A percentile compares a stretch with the other conserved stretches of the same genome.
Evolutionary conservation across 306 rosid species (phyloP).

Genomic region (Begonia masoniana): DNA sequence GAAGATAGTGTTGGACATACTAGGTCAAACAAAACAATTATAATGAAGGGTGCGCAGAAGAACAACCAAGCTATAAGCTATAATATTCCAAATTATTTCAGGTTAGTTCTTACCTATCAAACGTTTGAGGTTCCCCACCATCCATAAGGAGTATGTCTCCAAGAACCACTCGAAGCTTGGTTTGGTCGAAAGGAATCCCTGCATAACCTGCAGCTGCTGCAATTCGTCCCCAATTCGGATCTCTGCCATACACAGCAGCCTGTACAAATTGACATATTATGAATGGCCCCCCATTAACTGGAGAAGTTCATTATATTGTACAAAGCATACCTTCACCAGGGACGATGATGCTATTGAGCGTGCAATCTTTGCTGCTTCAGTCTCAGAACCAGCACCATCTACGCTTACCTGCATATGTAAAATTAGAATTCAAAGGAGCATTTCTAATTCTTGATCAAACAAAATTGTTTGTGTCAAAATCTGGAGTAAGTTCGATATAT

Average conservation of each 20-base stretch:
- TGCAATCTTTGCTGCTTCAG: slow-evolving; percentile 81
- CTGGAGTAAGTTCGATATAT: neutral
- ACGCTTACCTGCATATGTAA: slow-evolving; percentile 47
- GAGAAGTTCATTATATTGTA: no score
- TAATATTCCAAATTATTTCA: no score
- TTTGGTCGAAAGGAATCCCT: slow-evolving; percentile 65
- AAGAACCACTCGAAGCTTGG: slow-evolving; percentile 52
- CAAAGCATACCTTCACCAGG: slow-evolving; percentile 55
- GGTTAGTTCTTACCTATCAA: slow-evolving; percentile 43
- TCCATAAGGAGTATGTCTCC: slow-evolving; percentile 82
- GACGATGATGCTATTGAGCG: slow-evolving; percentile 88
- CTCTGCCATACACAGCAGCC: slow-evolving; percentile 91
- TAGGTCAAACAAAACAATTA: no score
- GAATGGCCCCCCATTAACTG: neutral
- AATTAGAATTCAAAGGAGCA: neutral
- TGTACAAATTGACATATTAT: slow-evolving; percentile 16
- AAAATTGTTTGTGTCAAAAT: no score
- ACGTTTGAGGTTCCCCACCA: slow-evolving; percentile 70
- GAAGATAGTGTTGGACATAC: no score
- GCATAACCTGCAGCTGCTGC: slow-evolving; percentile 90
- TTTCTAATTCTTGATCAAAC: no score
- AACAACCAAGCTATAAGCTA: no score
- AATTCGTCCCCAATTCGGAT: slow-evolving; percentile 97
- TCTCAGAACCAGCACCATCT: slow-evolving; percentile 59
- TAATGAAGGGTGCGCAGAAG: no score